Percentiles rank a stretch among this genome's conserved stretches.
These are phyloP conservation scores for Dionaea muscipula DNA, from an alignment of 179 eudicot species.

Conservation along the genomic window DNA sequence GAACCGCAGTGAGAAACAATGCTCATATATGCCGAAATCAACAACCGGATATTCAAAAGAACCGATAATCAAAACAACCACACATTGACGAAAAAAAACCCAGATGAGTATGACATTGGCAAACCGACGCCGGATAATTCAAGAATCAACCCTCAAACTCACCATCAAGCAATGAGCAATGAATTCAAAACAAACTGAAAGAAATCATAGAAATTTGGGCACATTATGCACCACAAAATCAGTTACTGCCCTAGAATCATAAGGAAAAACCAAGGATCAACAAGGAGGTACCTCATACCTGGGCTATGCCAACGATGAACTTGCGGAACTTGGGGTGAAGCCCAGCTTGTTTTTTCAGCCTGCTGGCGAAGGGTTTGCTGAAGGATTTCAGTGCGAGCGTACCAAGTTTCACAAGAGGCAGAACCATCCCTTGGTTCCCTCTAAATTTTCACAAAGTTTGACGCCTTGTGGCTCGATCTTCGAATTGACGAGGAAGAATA, in stretches of 20 bases:
- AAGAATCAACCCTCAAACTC: too few relatives aligned
- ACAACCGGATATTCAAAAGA: neutral
- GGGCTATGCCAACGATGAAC: slow-evolving; percentile 55
- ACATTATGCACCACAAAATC: too few relatives aligned
- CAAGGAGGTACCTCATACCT: too few relatives aligned
- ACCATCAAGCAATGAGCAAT: too few relatives aligned
- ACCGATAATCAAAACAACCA: neutral
- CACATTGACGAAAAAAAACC: too few relatives aligned
- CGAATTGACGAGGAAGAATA: neutral
- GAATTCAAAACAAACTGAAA: too few relatives aligned
- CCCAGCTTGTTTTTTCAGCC: slow-evolving; percentile 56
- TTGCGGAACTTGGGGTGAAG: slow-evolving; percentile 49
- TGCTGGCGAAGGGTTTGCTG: slow-evolving; percentile 55
- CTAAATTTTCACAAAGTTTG: neutral
- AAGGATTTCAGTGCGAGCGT: slow-evolving; percentile 47
- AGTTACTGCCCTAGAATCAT: too few relatives aligned
- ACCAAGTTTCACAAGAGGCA: slow-evolving; percentile 58
- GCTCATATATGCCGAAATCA: neutral
- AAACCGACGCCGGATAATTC: too few relatives aligned
- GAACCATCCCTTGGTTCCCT: slow-evolving; percentile 18
- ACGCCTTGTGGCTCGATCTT: neutral
- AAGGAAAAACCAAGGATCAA: too few relatives aligned
- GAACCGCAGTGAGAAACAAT: too few relatives aligned
- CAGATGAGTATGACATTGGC: too few relatives aligned
- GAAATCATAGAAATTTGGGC: too few relatives aligned